Base-by-base conservation (phyloP, 805 yeast genomes). In the Yamadazyma sp. region DNA sequence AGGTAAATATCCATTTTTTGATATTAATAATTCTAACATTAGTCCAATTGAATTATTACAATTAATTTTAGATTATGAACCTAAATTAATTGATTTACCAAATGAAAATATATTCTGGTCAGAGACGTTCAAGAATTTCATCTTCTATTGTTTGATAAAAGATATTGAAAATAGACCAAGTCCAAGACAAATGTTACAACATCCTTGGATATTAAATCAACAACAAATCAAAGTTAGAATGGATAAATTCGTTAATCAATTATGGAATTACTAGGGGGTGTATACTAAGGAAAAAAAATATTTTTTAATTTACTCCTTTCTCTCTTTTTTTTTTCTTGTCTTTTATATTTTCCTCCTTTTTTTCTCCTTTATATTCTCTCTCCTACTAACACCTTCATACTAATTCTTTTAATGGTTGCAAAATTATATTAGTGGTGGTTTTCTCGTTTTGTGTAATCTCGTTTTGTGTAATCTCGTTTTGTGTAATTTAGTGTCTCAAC, bases 151-250 rank as follows among this genome's bases (percentile, higher is more conserved):
- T 51, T 65, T 93, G 40, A 86, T 76, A 43, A 91, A 88, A 50
- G 86, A 86, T 42, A 78, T 86, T 27, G 73, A 68, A 20, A 81
- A 81, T 43, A 68, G 98, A 38, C 96, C 98, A 8, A 78, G 89
- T 32, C 98, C 98, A 7, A 71, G 93, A 48, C 96, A 93, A 55
- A 85, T 93, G 91, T 69, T 93, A 30, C 73, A 69, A 34, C 98
- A 93, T 65, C 97, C 97, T 2, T 93, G 98, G 98, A 69, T 87
- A 36, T 61, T 75, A 12, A 86, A 88, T 2, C 95, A 86, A 62
- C 75, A 76, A 62, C 71, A 64, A 44, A 78, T 80, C 53, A 69
- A 63, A 33, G 94, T 91, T 11, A 76, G 80, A 46, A 91, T 93
- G 98, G 94, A 77, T 44, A 81, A 78, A 58, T 85, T 93, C 57